Conservation (phyloP, 345 rosid genomes). For the Fremontodendron californicum region DNA sequence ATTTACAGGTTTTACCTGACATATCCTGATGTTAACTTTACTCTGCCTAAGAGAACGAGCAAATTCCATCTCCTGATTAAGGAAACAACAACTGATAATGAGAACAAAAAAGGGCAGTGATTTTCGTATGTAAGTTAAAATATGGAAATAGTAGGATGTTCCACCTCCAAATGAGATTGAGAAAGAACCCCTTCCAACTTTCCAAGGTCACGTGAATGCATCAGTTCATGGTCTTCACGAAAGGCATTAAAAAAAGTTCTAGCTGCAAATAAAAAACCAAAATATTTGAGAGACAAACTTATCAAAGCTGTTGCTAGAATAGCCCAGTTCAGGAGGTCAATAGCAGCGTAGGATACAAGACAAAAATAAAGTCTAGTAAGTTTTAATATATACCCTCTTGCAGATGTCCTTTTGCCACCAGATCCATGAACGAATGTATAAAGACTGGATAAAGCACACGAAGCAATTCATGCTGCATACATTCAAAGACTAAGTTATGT, state of each 20-base stretch:
- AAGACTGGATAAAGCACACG: slow-evolving; percentile 95
- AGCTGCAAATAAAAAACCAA: slow-evolving; percentile 34
- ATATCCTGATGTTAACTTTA: slow-evolving; percentile 86
- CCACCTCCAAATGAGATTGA: slow-evolving; percentile 91
- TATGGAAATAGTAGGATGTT: neutral
- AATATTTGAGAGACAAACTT: slow-evolving; percentile 1
- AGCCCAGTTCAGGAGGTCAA: neutral
- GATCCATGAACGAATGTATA: slow-evolving; percentile 88
- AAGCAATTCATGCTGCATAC: slow-evolving; percentile 82
- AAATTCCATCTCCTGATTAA: slow-evolving; percentile 88
- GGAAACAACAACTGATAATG: neutral
- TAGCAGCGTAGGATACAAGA: neutral
- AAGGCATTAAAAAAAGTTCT: slow-evolving; percentile 70
- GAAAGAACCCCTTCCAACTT: slow-evolving; percentile 90
- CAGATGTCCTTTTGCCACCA: slow-evolving; percentile 74
- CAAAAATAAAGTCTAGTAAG: slow-evolving; percentile 3
- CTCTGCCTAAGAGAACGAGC: slow-evolving; percentile 81
- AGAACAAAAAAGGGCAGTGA: neutral
- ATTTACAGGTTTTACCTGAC: slow-evolving; percentile 51
- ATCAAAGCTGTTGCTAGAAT: neutral
- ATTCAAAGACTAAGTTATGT: slow-evolving; percentile 13
- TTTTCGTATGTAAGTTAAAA: neutral
- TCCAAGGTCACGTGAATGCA: slow-evolving; percentile 85
- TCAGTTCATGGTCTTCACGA: slow-evolving; percentile 82
- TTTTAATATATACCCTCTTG: slow-evolving; percentile 60